Evolutionary conservation across 2,329 filamentous ascomycete genomes (phyloP).

Genomic region (Lomentospora prolificans): DNA sequence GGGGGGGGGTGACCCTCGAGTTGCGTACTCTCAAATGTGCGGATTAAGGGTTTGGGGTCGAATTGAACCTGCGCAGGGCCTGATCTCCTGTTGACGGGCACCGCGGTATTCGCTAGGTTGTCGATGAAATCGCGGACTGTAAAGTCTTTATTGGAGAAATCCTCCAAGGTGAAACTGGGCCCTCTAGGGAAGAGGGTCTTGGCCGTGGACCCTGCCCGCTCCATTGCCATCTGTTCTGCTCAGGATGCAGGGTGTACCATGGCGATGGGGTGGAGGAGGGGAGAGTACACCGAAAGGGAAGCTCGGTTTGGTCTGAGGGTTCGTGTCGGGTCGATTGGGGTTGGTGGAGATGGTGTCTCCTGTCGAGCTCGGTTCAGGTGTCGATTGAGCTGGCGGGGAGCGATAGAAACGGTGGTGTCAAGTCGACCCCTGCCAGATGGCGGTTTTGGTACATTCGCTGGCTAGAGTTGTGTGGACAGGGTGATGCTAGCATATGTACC

Average conservation of each 20-base stretch:
- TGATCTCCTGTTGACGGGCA: constrained; percentile 72
- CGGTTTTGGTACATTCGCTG: too few relatives aligned
- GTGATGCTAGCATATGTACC: too few relatives aligned
- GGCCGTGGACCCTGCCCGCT: constrained; percentile 36
- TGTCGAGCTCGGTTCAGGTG: neutral
- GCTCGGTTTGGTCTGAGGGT: neutral
- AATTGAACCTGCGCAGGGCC: constrained; percentile 57
- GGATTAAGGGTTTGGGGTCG: constrained; percentile 92
- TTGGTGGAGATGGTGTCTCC: neutral
- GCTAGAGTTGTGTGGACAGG: too few relatives aligned
- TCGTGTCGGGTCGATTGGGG: neutral
- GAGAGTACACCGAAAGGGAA: neutral
- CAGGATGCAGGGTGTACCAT: constrained; percentile 5
- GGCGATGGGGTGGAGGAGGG: neutral
- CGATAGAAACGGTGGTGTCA: neutral
- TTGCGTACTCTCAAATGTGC: constrained; percentile 70
- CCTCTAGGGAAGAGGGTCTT: constrained; percentile 67
- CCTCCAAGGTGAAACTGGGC: constrained; percentile 77
- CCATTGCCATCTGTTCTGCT: constrained; percentile 23
- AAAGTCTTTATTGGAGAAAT: constrained; percentile 84
- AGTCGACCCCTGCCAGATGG: too few relatives aligned
- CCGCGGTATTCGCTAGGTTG: constrained; percentile 73
- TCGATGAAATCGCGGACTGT: constrained; percentile 98
- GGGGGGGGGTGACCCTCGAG: constrained; percentile 9
- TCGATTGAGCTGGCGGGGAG: neutral